Base-by-base conservation (phyloP, 345 rosid genomes). In the Populus davidiana region DNA sequence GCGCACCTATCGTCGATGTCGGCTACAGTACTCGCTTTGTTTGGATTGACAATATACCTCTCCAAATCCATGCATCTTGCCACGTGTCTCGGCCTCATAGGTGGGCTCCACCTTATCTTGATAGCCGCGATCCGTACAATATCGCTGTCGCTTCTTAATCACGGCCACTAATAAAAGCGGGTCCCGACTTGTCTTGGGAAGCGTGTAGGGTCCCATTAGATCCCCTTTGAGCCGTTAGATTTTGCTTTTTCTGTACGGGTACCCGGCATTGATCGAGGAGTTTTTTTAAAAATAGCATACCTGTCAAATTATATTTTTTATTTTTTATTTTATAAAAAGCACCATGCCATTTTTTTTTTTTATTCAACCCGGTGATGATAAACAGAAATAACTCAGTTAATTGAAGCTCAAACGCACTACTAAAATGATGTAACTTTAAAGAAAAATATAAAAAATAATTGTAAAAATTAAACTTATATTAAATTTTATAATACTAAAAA, bases 1-100 rank as follows among this genome's bases (percentile, higher is more conserved):
- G 88, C 80, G 29, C 70, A 79, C 79, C 81, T 81, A 83, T 54
- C 75, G 61, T 27, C 25, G 18, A 36, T 85, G 90, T 87, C 87
- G 85, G 86, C 86, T 83, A 79, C 77, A 75, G 59, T 77, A 8
- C 50, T 69, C n/a, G 5, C 64, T 59, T 23, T 23, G 63, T 1
- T 10, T 4, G 29, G 9, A 47, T 59, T 23, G 2, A 59, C 64
- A 21, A 17, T n/a, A 33, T 35, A 41, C 8, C 25, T 2, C 66
- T 6, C 47, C 69, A 61, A 49, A 25, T 70, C 25, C 80, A 68
- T 71, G 70, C 72, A 27, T 20, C 8, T 7, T 31, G 63, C 54
- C 75, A 83, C 85, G 80, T 79, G 80, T 36, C 50, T 0, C 2
- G 1, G 49, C 47, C 73, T 61, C 13, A 54, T 31, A 10, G 35